These are phyloP conservation scores for Colletotrichum cereale DNA, from an alignment of 2,329 filamentous ascomycete genomes.

Conservation along the genomic window DNA sequence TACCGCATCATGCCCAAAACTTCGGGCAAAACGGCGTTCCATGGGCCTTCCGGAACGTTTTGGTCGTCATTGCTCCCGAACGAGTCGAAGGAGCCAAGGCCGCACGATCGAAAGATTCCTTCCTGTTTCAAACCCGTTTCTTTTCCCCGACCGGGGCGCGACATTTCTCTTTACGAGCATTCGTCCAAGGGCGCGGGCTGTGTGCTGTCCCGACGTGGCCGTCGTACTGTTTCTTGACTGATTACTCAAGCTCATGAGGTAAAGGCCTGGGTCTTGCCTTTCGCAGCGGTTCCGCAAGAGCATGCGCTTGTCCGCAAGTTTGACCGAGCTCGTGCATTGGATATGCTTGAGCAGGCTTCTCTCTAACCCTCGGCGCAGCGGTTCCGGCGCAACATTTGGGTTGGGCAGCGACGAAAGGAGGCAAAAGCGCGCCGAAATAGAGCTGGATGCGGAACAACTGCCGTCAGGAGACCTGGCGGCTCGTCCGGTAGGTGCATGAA, in stretches of 20 bases:
- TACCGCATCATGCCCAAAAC: neutral
- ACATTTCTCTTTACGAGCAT: neutral
- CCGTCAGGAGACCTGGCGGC: conserved; percentile 4
- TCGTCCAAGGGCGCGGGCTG: neutral
- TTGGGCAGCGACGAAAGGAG: neutral
- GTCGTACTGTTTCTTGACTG: neutral
- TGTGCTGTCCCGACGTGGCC: neutral
- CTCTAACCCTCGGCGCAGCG: neutral
- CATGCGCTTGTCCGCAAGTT: neutral
- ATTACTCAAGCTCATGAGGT: too few relatives aligned
- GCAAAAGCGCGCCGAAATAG: neutral
- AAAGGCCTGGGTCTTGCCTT: neutral
- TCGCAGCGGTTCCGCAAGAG: neutral
- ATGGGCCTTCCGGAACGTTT: conserved; percentile 39
- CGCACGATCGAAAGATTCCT: conserved; percentile 22
- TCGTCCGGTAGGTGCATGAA: conserved; percentile 2
- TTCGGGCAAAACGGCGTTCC: conserved; percentile 11
- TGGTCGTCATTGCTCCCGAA: conserved; percentile 20
- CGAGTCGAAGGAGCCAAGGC: conserved; percentile 3
- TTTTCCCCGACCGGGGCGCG: conserved; percentile 12
- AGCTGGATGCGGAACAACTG: neutral
- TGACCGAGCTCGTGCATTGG: conserved; percentile 2
- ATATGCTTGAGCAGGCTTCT: conserved; percentile 3
- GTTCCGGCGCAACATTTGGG: neutral
- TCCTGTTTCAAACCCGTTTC: conserved; percentile 32